Base-by-base conservation (phyloP, 495 filamentous ascomycete genomes). In the Penicillium daleae region DNA sequence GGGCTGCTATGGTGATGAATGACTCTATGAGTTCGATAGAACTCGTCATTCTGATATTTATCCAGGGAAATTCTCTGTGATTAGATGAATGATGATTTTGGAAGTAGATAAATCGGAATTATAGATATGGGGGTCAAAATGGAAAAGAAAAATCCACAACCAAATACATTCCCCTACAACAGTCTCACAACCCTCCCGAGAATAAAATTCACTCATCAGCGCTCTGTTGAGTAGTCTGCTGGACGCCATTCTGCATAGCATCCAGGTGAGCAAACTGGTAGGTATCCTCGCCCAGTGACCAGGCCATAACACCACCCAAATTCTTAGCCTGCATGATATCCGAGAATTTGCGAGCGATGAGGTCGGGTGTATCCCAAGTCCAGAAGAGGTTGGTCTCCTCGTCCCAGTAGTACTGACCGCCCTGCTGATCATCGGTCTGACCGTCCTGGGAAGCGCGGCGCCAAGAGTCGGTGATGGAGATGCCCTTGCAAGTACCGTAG, bases 211-310 rank as follows among this genome's bases (percentile, higher is more conserved):
- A 29, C 21, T 48, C 46, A 40, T 57, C 39, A 10, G 54, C 42
- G 49, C 29, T 24, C 44, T 53, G n/a, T 42, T 53, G 39, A 3
- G 46, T 53, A 42, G 56, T 22, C 21, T 46, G 21, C 21, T 21
- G 17, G 24, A 83, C 57, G 21, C 80, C 82, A 50, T 71, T 63
- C 61, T 82, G 85, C 68, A 90, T 81, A 5, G 85, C 84, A 44
- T 79, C 73, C 3, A 92, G 67, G 71, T 90, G 89, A 55, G 75
- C 73, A 59, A 79, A 90, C 26, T 80, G 66, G 33, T 82, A 74
- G 2, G 82, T 86, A 75, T 92, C 89, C 74, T 92, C 89, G 5
- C 89, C 90, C 62, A 93, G 69, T 26, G 83, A 89, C 90, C 88
- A 91, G 0, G 87, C 86, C 78, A 91, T 89, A 29, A 90, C 85